Conservation (phyloP, 345 rosid species). For the Eucalyptus tenuipes region DNA sequence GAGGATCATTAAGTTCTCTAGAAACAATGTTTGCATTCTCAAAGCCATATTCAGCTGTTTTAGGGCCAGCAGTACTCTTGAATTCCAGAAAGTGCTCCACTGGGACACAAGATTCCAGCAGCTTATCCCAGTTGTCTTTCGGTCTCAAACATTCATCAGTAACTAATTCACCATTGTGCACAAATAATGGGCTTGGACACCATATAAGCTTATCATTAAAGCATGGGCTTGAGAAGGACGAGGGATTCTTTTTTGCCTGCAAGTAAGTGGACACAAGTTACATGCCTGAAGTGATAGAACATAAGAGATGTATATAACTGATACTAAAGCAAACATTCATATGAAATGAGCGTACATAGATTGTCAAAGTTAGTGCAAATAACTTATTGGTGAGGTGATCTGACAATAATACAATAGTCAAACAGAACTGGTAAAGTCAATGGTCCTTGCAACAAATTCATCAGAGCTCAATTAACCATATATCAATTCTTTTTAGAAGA, state of each 20-base stretch:
- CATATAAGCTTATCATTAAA: constrained; percentile 34
- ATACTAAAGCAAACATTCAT: not conserved
- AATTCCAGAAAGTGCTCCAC: constrained; percentile 68
- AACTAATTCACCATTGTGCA: constrained; percentile 10
- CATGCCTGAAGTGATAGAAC: not conserved
- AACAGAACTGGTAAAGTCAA: not conserved
- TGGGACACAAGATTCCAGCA: constrained; percentile 52
- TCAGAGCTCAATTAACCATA: not conserved
- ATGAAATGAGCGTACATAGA: not conserved
- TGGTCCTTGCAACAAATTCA: not conserved
- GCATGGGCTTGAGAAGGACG: constrained; percentile 24
- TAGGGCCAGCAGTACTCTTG: constrained; percentile 6
- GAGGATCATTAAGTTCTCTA: constrained; percentile 5
- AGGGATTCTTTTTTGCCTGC: constrained; percentile 77
- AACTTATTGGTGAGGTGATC: not conserved
- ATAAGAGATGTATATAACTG: not conserved
- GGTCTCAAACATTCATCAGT: constrained; percentile 14
- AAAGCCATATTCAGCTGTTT: constrained; percentile 6
- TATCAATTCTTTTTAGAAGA: not conserved
- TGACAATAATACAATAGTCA: not conserved
- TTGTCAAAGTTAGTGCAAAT: not conserved
- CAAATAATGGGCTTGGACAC: constrained; percentile 39
- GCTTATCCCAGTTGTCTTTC: constrained; percentile 28
- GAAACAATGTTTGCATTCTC: constrained; percentile 1
- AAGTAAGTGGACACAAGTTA: not conserved